Evolutionary conservation across 1,139 yeast species (phyloP).

Genomic region (Zygotorulaspora mrakii): DNA sequence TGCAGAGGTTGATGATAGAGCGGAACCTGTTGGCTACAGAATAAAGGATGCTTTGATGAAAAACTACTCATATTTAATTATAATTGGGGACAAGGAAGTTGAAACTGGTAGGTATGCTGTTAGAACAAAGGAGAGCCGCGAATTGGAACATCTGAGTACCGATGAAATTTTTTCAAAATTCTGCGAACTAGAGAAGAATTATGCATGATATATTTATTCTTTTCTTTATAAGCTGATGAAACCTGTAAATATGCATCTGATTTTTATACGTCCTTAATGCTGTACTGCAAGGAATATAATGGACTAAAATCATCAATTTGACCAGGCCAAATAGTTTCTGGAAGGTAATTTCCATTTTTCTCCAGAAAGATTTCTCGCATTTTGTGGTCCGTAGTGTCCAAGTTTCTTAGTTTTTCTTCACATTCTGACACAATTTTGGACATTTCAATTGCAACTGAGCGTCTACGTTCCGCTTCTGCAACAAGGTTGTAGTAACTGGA

Average conservation of each 20-base stretch:
- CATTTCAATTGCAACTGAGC: conserved; percentile 41
- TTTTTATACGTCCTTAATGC: conserved; percentile 18
- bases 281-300: conserved; percentile 27
- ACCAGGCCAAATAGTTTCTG: conserved; percentile 50
- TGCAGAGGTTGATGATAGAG: conserved; percentile 71
- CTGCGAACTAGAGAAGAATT: conserved; percentile 47
- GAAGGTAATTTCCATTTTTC: conserved; percentile 50
- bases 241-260: conserved; percentile 15
- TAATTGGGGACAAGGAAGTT: conserved; percentile 85
- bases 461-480: conserved; percentile 50
- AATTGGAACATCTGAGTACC: conserved; percentile 43
- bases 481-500: conserved; percentile 48
- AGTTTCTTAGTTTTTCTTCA: conserved; percentile 37
- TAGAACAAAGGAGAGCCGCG: conserved; percentile 56
- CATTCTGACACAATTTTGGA: conserved; percentile 41
- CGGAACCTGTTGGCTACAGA: conserved; percentile 76
- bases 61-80: conserved; percentile 74
- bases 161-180: conserved; percentile 51
- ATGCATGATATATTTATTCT: conserved; percentile 25
- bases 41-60: conserved; percentile 72
- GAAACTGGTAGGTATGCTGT: conserved; percentile 60
- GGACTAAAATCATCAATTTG: conserved; percentile 37
- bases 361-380: conserved; percentile 43
- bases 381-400: conserved; percentile 43
- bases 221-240: conserved; percentile 14